A percentile compares a stretch with the other conserved stretches of the same genome.
phyloP scores from a whole-genome alignment of 2,329 filamentous ascomycete genomes.

The Trichoderma arundinaceum region DNA sequence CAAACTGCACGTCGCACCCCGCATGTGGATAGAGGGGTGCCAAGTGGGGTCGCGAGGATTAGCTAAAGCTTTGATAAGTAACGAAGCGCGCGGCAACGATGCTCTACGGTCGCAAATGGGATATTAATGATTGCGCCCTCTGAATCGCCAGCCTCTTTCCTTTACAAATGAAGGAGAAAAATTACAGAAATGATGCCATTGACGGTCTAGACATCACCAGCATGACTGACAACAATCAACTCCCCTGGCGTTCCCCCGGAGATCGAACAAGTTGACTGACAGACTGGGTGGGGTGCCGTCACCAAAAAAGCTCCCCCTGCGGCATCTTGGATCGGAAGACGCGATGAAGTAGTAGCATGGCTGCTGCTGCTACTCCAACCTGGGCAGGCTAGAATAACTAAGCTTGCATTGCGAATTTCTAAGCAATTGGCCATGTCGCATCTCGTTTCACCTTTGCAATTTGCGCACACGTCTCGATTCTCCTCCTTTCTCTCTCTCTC shows the following conservation, averaged over 20 bases:
- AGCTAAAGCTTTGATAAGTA: slow-evolving; percentile 41
- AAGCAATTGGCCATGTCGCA: neutral
- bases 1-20: slow-evolving; percentile 35
- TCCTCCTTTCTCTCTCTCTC: too few species aligned
- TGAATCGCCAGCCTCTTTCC: too few species aligned
- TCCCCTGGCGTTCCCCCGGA: too few species aligned
- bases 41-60: slow-evolving; percentile 34
- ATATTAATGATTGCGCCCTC: neutral
- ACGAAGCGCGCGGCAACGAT: slow-evolving; percentile 6
- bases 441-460: too few species aligned
- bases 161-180: neutral
- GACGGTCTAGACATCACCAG: neutral
- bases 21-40: slow-evolving; percentile 23
- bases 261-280: neutral
- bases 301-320: slow-evolving; percentile 5
- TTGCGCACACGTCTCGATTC: too few species aligned
- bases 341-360: neutral
- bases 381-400: neutral
- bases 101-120: too few species aligned
- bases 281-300: neutral
- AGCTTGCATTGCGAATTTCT: neutral
- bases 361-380: neutral
- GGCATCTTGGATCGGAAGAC: slow-evolving; percentile 1
- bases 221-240: too few species aligned
- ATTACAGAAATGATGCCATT: neutral